These are phyloP conservation scores for Peronosclerospora sorghi DNA, from an alignment of 352 stramenopile genomes.

Conservation along the genomic window DNA sequence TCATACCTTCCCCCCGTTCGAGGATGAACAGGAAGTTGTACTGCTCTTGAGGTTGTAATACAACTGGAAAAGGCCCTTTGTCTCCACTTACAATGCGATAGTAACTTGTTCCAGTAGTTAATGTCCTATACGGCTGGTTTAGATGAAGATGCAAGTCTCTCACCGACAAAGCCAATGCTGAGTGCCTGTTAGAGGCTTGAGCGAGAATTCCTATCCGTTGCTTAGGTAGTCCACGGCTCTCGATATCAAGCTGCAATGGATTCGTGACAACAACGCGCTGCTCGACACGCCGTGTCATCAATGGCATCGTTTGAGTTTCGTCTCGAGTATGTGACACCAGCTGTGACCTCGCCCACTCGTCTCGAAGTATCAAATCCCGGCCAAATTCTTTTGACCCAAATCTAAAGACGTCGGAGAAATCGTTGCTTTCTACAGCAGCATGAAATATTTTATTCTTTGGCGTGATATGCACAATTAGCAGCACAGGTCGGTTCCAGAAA, in stretches of 20 bases:
- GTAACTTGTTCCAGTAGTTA: slow-evolving; percentile 6
- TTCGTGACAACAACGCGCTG: slow-evolving; percentile 36
- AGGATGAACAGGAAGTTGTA: slow-evolving; percentile 56
- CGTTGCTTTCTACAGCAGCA: not conserved
- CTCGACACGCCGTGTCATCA: slow-evolving; percentile 38
- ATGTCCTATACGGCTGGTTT: slow-evolving; percentile 26
- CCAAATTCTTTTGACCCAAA: not conserved
- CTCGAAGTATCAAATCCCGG: slow-evolving; percentile 15
- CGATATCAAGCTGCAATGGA: slow-evolving; percentile 45
- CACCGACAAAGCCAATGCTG: slow-evolving; percentile 27
- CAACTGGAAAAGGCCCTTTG: slow-evolving; percentile 47
- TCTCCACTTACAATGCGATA: slow-evolving; percentile 30
- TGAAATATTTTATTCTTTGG: slow-evolving; percentile 15
- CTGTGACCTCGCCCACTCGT: slow-evolving; percentile 25
- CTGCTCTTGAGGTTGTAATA: slow-evolving; percentile 37
- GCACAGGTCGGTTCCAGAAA: slow-evolving; percentile 44
- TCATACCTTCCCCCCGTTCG: slow-evolving; percentile 16
- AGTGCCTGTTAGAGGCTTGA: slow-evolving; percentile 35
- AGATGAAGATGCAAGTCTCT: slow-evolving; percentile 59
- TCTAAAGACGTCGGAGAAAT: not conserved
- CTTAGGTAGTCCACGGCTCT: slow-evolving; percentile 30
- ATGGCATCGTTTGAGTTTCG: slow-evolving; percentile 24
- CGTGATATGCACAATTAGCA: slow-evolving; percentile 39
- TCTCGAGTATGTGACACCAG: slow-evolving; percentile 41
- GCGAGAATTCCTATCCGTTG: slow-evolving; percentile 39